Evolutionary conservation across 1,139 yeast species (phyloP).

Genomic region (Yamadazyma conglobata): DNA sequence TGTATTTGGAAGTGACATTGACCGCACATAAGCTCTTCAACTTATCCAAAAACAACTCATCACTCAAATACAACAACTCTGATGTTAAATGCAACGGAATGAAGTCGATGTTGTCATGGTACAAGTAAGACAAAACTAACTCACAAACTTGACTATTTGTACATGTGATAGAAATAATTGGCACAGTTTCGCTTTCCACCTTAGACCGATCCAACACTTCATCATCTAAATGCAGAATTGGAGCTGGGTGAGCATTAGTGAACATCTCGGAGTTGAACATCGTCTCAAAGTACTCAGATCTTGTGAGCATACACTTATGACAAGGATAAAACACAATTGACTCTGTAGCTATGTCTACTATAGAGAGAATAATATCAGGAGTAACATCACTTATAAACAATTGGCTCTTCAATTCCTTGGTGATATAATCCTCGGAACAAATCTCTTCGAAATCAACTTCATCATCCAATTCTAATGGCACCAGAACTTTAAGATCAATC

Average conservation of each 20-base stretch:
- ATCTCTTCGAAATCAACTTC: slow-evolving; percentile 34
- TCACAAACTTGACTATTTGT: slow-evolving; percentile 43
- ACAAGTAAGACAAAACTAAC: slow-evolving; percentile 52
- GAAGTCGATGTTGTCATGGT: slow-evolving; percentile 52
- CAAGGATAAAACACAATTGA: slow-evolving; percentile 50
- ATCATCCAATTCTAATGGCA: slow-evolving; percentile 14
- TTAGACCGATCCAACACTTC: slow-evolving; percentile 22
- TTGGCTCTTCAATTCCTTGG: slow-evolving; percentile 12
- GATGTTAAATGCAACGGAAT: slow-evolving; percentile 50
- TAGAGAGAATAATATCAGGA: slow-evolving; percentile 50
- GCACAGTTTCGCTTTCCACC: slow-evolving; percentile 22
- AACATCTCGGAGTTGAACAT: slow-evolving; percentile 55
- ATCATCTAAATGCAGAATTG: slow-evolving; percentile 5
- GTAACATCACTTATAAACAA: slow-evolving; percentile 25
- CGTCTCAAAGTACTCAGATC: slow-evolving; percentile 64
- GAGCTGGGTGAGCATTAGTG: slow-evolving; percentile 18
- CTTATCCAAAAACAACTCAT: slow-evolving; percentile 57
- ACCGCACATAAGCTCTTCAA: slow-evolving; percentile 67
- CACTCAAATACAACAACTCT: slow-evolving; percentile 59
- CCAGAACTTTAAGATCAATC: slow-evolving; percentile 21
- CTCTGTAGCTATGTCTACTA: slow-evolving; percentile 28
- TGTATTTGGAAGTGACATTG: slow-evolving; percentile 43
- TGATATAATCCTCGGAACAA: slow-evolving; percentile 18
- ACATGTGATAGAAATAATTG: slow-evolving; percentile 30
- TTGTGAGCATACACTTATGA: slow-evolving; percentile 55